Evolutionary conservation across 345 rosid species (phyloP), one percentile per base, ranked within the genome.

Genomic region (Populus euphratica): DNA sequence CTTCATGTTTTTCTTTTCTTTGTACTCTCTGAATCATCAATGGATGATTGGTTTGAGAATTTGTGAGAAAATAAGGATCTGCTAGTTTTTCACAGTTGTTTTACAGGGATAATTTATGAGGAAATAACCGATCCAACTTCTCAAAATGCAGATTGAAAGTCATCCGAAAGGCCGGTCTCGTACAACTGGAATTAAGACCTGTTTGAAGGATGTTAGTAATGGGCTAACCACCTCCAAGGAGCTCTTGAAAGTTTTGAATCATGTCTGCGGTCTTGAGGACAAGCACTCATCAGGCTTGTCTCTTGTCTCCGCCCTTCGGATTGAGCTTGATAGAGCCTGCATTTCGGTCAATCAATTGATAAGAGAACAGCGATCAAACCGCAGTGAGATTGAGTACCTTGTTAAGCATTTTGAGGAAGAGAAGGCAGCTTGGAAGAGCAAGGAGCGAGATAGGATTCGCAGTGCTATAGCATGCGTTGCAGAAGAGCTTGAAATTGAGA

Each of bases 161-260:
- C 86, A 82, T 68, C 54, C 77, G 33, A 76, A 70, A 63, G 83
- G 87, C 17, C 88, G 81, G 72, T 44, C 70, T 64, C 88, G 70
- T 18, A 63, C 27, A 69, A 75, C 33, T 50, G 84, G 84, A 77
- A 73, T 59, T 14, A 85, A 64, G 69, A 80, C 79, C 41, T 88
- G 88, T 41, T 83, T 92, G 75, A 93, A 91, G 87, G 94, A 91
- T 49, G 78, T 93, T 2, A 81, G 80, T 54, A 85, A 89, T 70
- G 85, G 97, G 21, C 75, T 96, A 73, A 84, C 74, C 21, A 88
- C 96, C 25, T 92, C 97, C 2, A 93, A 89, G 81, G 99, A 95
- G 64, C 92, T 93, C 41, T 72, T 90, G 23, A 92, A 93, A 79
- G 93, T 93, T 47, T 64, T 95, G 83, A 89, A 81, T 67, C 93